phyloP scores from a whole-genome alignment of 2,329 filamentous ascomycete genomes.

The Talaromyces marneffei region DNA sequence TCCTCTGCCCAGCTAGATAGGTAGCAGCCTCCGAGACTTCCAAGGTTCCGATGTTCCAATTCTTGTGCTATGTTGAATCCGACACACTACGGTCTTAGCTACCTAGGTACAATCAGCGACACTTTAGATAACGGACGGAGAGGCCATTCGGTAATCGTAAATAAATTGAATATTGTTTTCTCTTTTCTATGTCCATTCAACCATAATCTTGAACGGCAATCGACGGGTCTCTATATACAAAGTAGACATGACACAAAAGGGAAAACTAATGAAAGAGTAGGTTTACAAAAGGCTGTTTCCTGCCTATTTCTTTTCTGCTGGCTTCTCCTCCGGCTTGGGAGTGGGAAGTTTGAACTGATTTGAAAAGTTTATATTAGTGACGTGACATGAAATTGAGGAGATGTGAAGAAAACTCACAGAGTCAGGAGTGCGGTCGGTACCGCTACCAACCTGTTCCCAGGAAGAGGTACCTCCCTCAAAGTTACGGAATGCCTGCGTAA shows the following conservation, averaged over 20 bases:
- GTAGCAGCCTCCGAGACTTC: no score
- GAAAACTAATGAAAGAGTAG: conserved; percentile 24
- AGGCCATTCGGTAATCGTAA: no score
- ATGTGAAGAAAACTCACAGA: conserved; percentile 46
- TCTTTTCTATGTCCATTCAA: conserved; percentile 9
- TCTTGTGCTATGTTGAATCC: no score
- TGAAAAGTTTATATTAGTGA: background rate
- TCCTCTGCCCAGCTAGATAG: no score
- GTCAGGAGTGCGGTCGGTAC: conserved; percentile 73
- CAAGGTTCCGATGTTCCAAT: no score
- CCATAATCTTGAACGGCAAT: background rate
- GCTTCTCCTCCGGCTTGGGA: conserved; percentile 86
- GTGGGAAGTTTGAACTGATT: conserved; percentile 82
- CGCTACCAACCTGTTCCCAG: conserved; percentile 65
- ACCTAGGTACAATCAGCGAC: no score
- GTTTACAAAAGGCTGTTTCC: conserved; percentile 26
- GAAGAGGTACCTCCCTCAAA: conserved; percentile 81
- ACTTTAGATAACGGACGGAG: no score
- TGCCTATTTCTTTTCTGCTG: conserved; percentile 83
- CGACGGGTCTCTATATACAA: conserved; percentile 33
- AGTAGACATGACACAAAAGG: conserved; percentile 25
- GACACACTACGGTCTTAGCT: no score
- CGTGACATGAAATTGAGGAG: background rate
- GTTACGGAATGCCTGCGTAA: conserved; percentile 97
- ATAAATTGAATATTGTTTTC: conserved; percentile 6